Percentiles rank a stretch among this genome's conserved stretches.
Conservation (phyloP, 2,329 filamentous ascomycete genomes). For the Cercospora nicotianae region DNA sequence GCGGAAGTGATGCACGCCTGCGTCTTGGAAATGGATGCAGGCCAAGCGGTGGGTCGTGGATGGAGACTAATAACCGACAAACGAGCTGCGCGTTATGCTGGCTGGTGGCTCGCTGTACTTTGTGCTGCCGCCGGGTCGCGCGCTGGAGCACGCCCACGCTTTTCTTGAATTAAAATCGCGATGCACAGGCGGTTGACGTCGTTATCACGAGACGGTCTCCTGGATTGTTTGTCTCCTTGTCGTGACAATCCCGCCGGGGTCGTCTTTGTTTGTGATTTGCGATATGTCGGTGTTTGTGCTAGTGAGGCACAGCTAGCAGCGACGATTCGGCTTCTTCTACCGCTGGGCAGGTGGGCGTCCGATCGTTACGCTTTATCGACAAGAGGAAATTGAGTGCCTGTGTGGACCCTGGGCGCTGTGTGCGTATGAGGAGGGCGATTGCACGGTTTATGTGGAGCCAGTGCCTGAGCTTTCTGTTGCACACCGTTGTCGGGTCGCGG, state of each 20-base stretch:
- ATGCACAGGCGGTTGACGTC: neutral
- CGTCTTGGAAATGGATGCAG: neutral
- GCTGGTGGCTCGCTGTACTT: slow-evolving; percentile 1
- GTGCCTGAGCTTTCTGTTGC: slow-evolving; percentile 1
- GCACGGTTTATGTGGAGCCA: neutral
- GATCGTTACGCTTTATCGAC: neutral
- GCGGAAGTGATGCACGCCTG: slow-evolving; percentile 2
- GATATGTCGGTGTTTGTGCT: neutral
- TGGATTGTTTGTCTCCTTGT: neutral
- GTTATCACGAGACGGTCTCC: neutral
- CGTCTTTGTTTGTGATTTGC: neutral
- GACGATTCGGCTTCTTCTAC: neutral
- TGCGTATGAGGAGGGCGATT: neutral
- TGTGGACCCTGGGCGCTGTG: neutral
- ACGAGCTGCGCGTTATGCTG: slow-evolving; percentile 4
- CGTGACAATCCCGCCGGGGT: neutral
- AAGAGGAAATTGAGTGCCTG: neutral
- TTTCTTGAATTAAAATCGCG: neutral
- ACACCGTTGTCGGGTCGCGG: neutral
- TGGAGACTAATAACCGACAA: neutral
- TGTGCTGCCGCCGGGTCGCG: slow-evolving; percentile 1
- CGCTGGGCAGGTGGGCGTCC: neutral
- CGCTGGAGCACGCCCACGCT: slow-evolving; percentile 3
- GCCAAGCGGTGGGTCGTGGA: slow-evolving; percentile 6
- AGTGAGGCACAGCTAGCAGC: neutral